Evolutionary conservation across 1,139 yeast genomes (phyloP), one percentile per base, ranked within the genome.

Genomic region (Candida sanyaensis): DNA sequence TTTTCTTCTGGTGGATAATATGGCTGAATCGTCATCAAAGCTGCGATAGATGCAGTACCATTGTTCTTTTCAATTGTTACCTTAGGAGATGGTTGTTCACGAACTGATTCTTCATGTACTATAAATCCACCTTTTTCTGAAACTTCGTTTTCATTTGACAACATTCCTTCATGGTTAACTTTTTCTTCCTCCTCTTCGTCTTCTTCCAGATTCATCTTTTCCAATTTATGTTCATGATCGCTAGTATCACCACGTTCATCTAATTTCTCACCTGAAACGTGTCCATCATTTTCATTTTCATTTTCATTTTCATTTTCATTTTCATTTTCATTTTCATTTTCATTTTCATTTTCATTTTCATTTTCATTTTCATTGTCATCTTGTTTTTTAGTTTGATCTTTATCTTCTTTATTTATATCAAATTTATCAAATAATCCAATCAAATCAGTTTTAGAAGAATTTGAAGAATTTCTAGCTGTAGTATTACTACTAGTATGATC

Each of bases 341-440:
- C n/a, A n/a, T n/a, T n/a, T n/a, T n/a, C n/a, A n/a, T n/a, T n/a
- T n/a, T n/a, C n/a, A n/a, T n/a, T n/a, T n/a, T n/a, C n/a, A n/a
- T n/a, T n/a, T n/a, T n/a, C n/a, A n/a, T n/a, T n/a, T n/a, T n/a
- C n/a, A n/a, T n/a, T n/a, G n/a, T n/a, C n/a, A 6, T 43, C 37
- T 23, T 42, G 44, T 32, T 46, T 41, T 17, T 39, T 41, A 6
- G 37, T 17, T 21, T 43, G 43, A 9, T 45, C 51, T 6, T 36
- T 44, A 8, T 45, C 40, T 43, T 43, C 55, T 28, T 45, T 43
- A 17, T 51, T 45, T 34, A 73, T 56, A 49, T 73, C 77, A 52
- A 69, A 74, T 53, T 69, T 73, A 48, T 69, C 78, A 53, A 74
- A 71, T 36, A 74, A 57, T 9, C 68, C 77, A 37, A 72, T 66